Evolutionary conservation across 805 yeast genomes (phyloP).

Genomic region (Saccharomycopsis oosterbeekiorum): DNA sequence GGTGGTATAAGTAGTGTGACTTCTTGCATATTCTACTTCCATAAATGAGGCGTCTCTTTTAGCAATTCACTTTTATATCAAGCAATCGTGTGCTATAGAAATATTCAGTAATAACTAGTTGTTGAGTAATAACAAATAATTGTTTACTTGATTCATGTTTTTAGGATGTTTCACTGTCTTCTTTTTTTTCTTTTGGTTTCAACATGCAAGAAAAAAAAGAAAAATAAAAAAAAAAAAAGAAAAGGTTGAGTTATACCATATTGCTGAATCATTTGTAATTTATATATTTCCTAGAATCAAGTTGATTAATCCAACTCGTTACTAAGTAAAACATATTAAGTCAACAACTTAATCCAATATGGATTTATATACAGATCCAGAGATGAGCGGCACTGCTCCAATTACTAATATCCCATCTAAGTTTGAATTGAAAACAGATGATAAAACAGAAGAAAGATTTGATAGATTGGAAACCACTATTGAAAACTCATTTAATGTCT

Average conservation of each 20-base stretch:
- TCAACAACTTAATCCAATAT: not conserved
- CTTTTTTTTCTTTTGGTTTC: not conserved
- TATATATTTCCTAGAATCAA: not conserved
- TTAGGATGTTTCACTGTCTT: not conserved
- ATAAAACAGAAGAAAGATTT: constrained; percentile 44
- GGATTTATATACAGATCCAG: not conserved
- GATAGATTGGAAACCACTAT: constrained; percentile 44
- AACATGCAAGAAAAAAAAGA: not conserved
- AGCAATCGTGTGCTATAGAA: no score
- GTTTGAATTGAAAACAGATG: constrained; percentile 12
- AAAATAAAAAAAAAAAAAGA: not conserved
- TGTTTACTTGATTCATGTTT: not conserved
- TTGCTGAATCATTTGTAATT: not conserved
- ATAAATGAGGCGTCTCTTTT: no score
- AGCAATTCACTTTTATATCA: no score
- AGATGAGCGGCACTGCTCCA: not conserved
- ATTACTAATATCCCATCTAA: not conserved
- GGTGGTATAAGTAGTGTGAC: constrained; percentile 51
- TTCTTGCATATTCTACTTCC: not conserved
- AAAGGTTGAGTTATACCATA: not conserved
- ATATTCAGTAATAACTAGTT: no score
- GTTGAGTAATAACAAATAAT: no score
- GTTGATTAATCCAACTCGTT: no score
- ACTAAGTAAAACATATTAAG: not conserved
- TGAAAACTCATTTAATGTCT: constrained; percentile 36